Percentiles rank a stretch among this genome's conserved stretches.
These are phyloP conservation scores for Lumnitzera racemosa DNA, from an alignment of 345 rosid genomes.

Conservation along the genomic window DNA sequence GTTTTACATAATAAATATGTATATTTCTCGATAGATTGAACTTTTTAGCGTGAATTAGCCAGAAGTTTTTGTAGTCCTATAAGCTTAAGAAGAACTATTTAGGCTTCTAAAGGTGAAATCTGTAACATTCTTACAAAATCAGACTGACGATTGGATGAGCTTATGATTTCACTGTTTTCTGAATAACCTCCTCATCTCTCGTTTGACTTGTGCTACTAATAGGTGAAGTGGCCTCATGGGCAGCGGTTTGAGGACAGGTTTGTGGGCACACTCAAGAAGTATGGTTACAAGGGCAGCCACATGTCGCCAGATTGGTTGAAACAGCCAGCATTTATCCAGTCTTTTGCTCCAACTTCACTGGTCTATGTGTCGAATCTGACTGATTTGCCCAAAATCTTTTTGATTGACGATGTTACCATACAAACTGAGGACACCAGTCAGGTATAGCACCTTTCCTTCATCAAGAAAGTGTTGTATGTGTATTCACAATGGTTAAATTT, in stretches of 20 bases:
- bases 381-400: conserved; percentile 71
- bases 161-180: too few species aligned
- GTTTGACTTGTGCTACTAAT: conserved; percentile 10
- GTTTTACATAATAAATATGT: background rate
- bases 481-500: background rate
- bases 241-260: conserved; percentile 70
- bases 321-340: conserved; percentile 83
- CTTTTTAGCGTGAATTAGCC: too few species aligned
- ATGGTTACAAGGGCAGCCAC: conserved; percentile 75
- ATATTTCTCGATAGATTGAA: background rate
- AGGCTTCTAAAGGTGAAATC: too few species aligned
- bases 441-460: conserved; percentile 27
- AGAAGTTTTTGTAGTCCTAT: too few species aligned
- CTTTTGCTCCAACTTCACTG: conserved; percentile 89
- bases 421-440: conserved; percentile 86
- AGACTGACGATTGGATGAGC: too few species aligned
- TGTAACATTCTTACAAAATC: too few species aligned
- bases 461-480: background rate
- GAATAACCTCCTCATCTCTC: conserved; percentile 1
- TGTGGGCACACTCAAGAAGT: conserved; percentile 64
- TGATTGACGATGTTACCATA: conserved; percentile 62
- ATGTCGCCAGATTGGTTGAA: conserved; percentile 77
- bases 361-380: conserved; percentile 51
- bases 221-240: conserved; percentile 85
- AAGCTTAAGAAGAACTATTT: too few species aligned